These are phyloP conservation scores for Paecilomyces formosus DNA, from an alignment of 2,329 filamentous ascomycete species.

Conservation along the genomic window DNA sequence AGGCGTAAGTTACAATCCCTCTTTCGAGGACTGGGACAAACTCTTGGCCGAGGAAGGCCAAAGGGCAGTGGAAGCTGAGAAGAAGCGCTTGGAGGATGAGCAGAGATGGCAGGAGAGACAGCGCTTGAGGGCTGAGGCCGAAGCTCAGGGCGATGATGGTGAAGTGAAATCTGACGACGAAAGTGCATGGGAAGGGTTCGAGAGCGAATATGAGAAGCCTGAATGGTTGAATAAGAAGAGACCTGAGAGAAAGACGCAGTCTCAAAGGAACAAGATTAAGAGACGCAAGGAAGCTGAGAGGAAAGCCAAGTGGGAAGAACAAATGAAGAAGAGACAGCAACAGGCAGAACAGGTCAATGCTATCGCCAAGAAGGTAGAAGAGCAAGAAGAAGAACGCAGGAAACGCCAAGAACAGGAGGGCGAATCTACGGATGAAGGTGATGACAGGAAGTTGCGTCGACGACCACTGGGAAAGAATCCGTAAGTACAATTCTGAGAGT, in stretches of 20 bases:
- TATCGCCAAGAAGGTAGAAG: slow-evolving; percentile 48
- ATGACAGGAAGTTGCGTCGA: slow-evolving; percentile 60
- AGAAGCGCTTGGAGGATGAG: slow-evolving; percentile 60
- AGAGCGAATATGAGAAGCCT: slow-evolving; percentile 67
- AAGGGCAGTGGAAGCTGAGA: slow-evolving; percentile 72
- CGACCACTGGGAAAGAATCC: slow-evolving; percentile 59
- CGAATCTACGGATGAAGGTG: slow-evolving; percentile 43
- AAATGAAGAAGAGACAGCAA: slow-evolving; percentile 63
- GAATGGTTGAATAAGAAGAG: slow-evolving; percentile 65
- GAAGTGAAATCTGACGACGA: slow-evolving; percentile 76
- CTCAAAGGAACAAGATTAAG: slow-evolving; percentile 81
- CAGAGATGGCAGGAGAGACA: slow-evolving; percentile 59
- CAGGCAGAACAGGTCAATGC: slow-evolving; percentile 66
- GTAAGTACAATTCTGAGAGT: slow-evolving; percentile 25
- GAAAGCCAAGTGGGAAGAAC: slow-evolving; percentile 64
- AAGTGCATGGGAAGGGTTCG: slow-evolving; percentile 82
- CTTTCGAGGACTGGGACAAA: slow-evolving; percentile 76
- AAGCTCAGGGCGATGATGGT: slow-evolving; percentile 67
- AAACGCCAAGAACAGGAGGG: slow-evolving; percentile 24
- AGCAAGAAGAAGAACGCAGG: slow-evolving; percentile 43
- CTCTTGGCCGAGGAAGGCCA: slow-evolving; percentile 67
- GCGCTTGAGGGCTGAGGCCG: slow-evolving; percentile 56
- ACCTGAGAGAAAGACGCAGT: slow-evolving; percentile 75
- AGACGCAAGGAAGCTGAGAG: slow-evolving; percentile 82
- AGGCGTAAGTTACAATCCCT: slow-evolving; percentile 87